phyloP scores from a whole-genome alignment of 208 protist genomes.

The Trypanosoma avium region DNA sequence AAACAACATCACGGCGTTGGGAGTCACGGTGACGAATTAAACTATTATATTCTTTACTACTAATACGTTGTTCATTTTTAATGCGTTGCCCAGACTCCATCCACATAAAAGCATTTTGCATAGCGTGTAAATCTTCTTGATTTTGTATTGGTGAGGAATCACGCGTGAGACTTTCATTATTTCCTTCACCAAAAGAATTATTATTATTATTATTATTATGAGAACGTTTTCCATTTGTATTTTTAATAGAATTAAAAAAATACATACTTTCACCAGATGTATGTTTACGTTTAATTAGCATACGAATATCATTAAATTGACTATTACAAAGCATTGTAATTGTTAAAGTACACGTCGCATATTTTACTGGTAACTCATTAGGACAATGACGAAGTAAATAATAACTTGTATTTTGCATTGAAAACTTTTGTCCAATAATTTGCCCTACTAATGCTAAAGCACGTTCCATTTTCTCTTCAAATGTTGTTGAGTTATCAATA shows the following conservation, averaged over 20 bases:
- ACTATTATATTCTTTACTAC: constrained; percentile 69
- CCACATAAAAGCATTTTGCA: constrained; percentile 13
- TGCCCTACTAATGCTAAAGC: constrained; percentile 39
- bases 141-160: background rate
- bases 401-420: constrained; percentile 32
- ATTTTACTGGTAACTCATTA: constrained; percentile 33
- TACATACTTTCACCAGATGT: constrained; percentile 55
- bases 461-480: constrained; percentile 75
- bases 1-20: constrained; percentile 44
- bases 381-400: constrained; percentile 49
- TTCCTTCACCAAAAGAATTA: background rate
- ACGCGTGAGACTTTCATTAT: background rate
- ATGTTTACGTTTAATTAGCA: constrained; percentile 51
- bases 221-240: background rate
- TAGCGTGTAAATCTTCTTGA: constrained; percentile 5
- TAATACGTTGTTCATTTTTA: constrained; percentile 62
- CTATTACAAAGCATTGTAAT: constrained; percentile 64
- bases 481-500: constrained; percentile 75
- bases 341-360: constrained; percentile 36
- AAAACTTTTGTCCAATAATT: constrained; percentile 56
- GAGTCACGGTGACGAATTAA: constrained; percentile 59
- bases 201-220: background rate
- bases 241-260: constrained; percentile 59
- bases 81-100: constrained; percentile 28
- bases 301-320: constrained; percentile 56